Base-by-base conservation (phyloP, 768 basidiomycete genomes). In the Termitomyces sp. region DNA sequence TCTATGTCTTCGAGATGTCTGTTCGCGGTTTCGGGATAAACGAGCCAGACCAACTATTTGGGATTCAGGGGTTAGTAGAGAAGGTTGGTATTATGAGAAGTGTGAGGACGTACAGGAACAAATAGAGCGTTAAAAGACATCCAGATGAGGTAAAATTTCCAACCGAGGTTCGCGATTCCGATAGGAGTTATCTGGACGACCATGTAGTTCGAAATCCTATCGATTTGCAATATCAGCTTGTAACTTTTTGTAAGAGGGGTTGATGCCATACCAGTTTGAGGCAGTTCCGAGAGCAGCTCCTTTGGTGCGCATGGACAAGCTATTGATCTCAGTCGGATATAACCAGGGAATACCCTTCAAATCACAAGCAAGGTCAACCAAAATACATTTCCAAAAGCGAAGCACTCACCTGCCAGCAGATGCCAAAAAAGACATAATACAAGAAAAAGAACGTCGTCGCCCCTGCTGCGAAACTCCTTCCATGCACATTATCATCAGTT, bases 61-160 rank as follows among this genome's bases (percentile, higher is more conserved):
- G 33, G 17, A 26, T 7, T 19, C 12, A 10, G 12, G 15, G 8
- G 3, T 54, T 33, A 43, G 17, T 30, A 7, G 40, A 17, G 26
- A 35, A 31, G 6, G 35, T 43, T 28, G 9, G 31, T 23, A 50
- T 28, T 19, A 52, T 28, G 21, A 26, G 11, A 43, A 45, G 53
- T 28, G 46, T 7, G 23, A 8, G 23, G 26, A 62, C 76, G 8
- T 63, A 79, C 77, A 8, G 78, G 78, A 33, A 80, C 73, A 54
- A 80, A 78, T n/a, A 70, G 50, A 15, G 73, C 73, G 58, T 80
- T 79, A 68, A 78, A 79, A 7, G 71, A 68, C 56, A 70, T 72
- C 78, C 78, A 80, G 49, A 80, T 78, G 43, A 79, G 63, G 53
- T 79, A 80, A 61, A 78, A 80, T 43, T 68, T 68, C 78, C 78